Base-by-base conservation (phyloP, 495 filamentous ascomycete genomes). In the Xylaria bambusicola region DNA sequence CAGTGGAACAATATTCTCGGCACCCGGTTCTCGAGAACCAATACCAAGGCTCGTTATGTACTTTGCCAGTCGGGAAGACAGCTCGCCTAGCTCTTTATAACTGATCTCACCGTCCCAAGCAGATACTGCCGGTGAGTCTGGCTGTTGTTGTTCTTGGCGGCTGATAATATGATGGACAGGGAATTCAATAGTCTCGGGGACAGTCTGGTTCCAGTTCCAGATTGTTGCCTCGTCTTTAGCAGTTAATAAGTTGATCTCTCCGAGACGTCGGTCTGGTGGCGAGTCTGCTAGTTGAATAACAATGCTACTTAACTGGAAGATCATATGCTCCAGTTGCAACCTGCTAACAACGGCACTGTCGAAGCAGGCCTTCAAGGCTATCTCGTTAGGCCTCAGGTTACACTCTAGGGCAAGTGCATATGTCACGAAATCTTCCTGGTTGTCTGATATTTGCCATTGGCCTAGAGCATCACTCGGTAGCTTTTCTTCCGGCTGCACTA, bases 1-100 rank as follows among this genome's bases (percentile, higher is more conserved):
- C 20, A 81, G 42, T 33, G 29, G 29, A 5, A 33, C 10, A 10
- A 33, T 33, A 33, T 5, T 33, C 5, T 33, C 29, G 18, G 17
- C 5, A 21, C 7, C 17, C 5, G 4, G 2, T n/a, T 23, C n/a
- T 23, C 23, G 8, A 15, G n/a, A 9, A 18, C 42, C 42, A 45
- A 45, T 23, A 18, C 42, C 42, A 9, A 8, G n/a, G 42, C 17
- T 6, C 6, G 6, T 8, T 8, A 45, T 5, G 17, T 21, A 2
- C 2, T 20, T 6, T 20, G 42, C 42, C 6, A 45, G 6, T 20
- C 8, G 8, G 6, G n/a, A 20, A 2, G 42, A 21, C 4, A 21
- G 6, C 5, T 23, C 6, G 18, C 23, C 42, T 6, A 45, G 42
- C 17, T 20, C 18, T n/a, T 5, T 23, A 21, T 21, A 45, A 4